A percentile compares a stretch with the other conserved stretches of the same genome.
Evolutionary conservation across 805 yeast genomes (phyloP).

Genomic region (Ogataea polymorpha): DNA sequence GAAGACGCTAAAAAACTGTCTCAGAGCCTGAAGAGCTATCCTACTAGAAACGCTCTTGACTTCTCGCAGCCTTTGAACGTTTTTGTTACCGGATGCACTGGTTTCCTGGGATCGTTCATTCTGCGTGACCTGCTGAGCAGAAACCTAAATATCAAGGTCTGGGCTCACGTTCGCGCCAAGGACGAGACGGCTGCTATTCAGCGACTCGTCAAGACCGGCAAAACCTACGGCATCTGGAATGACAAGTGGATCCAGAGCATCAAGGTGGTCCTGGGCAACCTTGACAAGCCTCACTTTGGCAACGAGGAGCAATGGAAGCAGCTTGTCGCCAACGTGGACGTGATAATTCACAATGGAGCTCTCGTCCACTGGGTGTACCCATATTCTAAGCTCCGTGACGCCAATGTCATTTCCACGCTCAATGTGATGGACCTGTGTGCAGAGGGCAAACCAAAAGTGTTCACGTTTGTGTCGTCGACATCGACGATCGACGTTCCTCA

Average conservation of each 20-base stretch:
- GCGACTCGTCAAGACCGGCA: slow-evolving; percentile 71
- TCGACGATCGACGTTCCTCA: slow-evolving; percentile 86
- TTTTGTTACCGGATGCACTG: slow-evolving; percentile 94
- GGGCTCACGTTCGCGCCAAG: slow-evolving; percentile 89
- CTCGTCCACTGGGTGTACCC: slow-evolving; percentile 99
- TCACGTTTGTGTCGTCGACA: slow-evolving; percentile 93
- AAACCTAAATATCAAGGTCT: slow-evolving; percentile 52
- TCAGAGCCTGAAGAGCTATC: slow-evolving; percentile 44
- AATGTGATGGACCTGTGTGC: slow-evolving; percentile 78
- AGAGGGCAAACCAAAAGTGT: slow-evolving; percentile 78
- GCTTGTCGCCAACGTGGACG: slow-evolving; percentile 64
- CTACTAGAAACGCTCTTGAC: slow-evolving; percentile 35
- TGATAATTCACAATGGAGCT: slow-evolving; percentile 94
- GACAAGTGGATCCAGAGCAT: slow-evolving; percentile 55
- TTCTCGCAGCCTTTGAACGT: slow-evolving; percentile 38
- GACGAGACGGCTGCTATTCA: slow-evolving; percentile 65
- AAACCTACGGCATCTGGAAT: slow-evolving; percentile 80
- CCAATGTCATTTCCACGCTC: slow-evolving; percentile 86
- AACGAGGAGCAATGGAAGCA: slow-evolving; percentile 51
- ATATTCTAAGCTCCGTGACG: slow-evolving; percentile 82
- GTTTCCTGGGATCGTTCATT: slow-evolving; percentile 91
- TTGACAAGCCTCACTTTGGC: slow-evolving; percentile 74
- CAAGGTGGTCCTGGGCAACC: slow-evolving; percentile 77
- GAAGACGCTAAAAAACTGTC: slow-evolving; percentile 66
- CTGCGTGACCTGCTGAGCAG: slow-evolving; percentile 72